Percentiles rank a stretch among this genome's conserved stretches.
Evolutionary conservation across 1,139 yeast genomes (phyloP).

Genomic region (Diutina catenulata): DNA sequence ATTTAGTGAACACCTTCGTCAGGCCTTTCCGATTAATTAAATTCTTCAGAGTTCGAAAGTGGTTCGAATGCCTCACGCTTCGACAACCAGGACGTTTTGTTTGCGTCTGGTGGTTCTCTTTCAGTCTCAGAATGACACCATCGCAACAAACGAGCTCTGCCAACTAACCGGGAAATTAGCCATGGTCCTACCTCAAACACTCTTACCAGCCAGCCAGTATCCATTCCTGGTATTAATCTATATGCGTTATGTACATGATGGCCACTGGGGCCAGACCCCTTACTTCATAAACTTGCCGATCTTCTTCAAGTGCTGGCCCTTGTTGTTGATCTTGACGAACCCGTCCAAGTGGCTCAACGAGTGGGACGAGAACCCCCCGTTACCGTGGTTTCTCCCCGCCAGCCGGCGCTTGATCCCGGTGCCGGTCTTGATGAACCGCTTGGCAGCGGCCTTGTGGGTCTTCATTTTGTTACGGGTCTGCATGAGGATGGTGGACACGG

Average conservation of each 20-base stretch:
- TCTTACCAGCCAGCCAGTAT: no score
- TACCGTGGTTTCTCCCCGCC: slow-evolving; percentile 89
- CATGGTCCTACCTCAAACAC: no score
- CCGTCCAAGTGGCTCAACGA: slow-evolving; percentile 54
- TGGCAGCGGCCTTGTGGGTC: slow-evolving; percentile 69
- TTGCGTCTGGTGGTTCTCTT: no score
- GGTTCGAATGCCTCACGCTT: no score
- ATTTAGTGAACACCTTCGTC: no score
- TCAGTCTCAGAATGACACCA: no score
- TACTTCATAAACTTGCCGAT: slow-evolving; percentile 24
- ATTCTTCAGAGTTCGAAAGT: no score
- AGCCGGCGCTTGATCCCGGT: slow-evolving; percentile 45
- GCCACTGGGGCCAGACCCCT: neutral
- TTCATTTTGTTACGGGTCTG: slow-evolving; percentile 44
- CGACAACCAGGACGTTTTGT: no score
- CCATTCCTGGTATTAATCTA: no score
- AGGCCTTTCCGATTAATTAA: no score
- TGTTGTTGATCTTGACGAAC: slow-evolving; percentile 42
- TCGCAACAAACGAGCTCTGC: no score
- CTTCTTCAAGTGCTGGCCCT: slow-evolving; percentile 41
- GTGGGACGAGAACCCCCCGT: slow-evolving; percentile 72
- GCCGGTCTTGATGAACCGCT: slow-evolving; percentile 68
- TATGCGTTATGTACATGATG: neutral
- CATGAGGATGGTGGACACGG: neutral
- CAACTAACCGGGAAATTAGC: no score